Conservation (phyloP, 176 grass and related monocot genomes). For the Metroxylon sagu region DNA sequence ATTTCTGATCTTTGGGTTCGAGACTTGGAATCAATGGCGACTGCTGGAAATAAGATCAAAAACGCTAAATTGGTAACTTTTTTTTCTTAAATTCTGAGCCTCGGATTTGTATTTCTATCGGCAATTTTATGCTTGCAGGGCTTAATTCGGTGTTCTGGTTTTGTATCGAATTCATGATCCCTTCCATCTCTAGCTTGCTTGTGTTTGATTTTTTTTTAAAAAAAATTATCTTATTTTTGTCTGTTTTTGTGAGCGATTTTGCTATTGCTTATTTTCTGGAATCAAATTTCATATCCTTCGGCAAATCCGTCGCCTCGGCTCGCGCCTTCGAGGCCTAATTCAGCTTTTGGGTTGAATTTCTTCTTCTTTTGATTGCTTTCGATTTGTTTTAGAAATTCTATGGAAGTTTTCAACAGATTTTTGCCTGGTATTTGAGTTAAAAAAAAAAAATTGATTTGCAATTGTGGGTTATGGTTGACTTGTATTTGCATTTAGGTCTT, state of each 20-base stretch:
- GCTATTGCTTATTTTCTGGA: too few species aligned
- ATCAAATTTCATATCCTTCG: too few species aligned
- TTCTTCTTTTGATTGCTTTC: neutral
- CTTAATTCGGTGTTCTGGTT: too few species aligned
- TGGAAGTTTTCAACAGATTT: too few species aligned
- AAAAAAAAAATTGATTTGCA: too few species aligned
- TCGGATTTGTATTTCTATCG: neutral
- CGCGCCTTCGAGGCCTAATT: slow-evolving; percentile 11
- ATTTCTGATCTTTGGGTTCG: slow-evolving; percentile 1
- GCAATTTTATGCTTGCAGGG: too few species aligned
- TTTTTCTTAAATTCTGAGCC: neutral
- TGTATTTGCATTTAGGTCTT: too few species aligned
- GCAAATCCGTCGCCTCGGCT: neutral
- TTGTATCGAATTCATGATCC: too few species aligned
- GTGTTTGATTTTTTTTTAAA: neutral
- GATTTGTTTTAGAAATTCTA: too few species aligned
- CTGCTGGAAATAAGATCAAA: slow-evolving; percentile 37
- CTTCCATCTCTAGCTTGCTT: neutral
- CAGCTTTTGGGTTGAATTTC: slow-evolving; percentile 1
- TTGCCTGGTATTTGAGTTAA: too few species aligned
- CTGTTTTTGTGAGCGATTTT: too few species aligned
- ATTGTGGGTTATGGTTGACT: too few species aligned
- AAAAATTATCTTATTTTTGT: neutral
- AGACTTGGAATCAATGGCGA: slow-evolving; percentile 26
- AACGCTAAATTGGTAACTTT: slow-evolving; percentile 38